phyloP scores from a whole-genome alignment of 805 yeast genomes.

The Monosporozyma solicola region DNA sequence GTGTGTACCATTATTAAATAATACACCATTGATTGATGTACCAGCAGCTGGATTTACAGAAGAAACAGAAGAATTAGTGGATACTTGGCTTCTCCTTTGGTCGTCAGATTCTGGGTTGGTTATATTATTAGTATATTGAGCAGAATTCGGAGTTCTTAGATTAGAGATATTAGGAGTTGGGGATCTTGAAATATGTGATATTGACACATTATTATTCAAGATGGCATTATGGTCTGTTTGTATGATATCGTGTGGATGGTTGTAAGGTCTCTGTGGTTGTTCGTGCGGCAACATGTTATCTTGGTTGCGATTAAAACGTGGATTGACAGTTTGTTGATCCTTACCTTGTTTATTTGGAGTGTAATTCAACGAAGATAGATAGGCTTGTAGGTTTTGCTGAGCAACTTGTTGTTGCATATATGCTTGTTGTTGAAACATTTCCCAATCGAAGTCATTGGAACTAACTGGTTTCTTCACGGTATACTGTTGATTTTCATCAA shows the following conservation, averaged over 20 bases:
- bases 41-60: background rate
- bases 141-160: background rate
- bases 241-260: background rate
- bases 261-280: background rate
- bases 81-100: background rate
- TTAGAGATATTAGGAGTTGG: background rate
- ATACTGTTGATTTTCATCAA: conserved; percentile 6
- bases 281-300: background rate
- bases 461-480: conserved; percentile 28
- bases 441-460: conserved; percentile 29
- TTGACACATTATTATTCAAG: conserved; percentile 14
- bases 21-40: background rate
- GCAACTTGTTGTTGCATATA: conserved; percentile 29
- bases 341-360: background rate
- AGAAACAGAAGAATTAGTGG: conserved; percentile 1
- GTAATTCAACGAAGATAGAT: conserved; percentile 19
- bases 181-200: background rate
- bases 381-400: conserved; percentile 29
- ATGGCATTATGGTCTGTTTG: background rate
- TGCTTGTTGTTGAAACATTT: conserved; percentile 28
- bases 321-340: background rate
- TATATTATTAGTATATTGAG: background rate
- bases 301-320: background rate
- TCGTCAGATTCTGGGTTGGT: background rate
- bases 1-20: conserved; percentile 37